Evolutionary conservation across 768 basidiomycete species (phyloP).

Genomic region (Hydnomerulius pinastri): DNA sequence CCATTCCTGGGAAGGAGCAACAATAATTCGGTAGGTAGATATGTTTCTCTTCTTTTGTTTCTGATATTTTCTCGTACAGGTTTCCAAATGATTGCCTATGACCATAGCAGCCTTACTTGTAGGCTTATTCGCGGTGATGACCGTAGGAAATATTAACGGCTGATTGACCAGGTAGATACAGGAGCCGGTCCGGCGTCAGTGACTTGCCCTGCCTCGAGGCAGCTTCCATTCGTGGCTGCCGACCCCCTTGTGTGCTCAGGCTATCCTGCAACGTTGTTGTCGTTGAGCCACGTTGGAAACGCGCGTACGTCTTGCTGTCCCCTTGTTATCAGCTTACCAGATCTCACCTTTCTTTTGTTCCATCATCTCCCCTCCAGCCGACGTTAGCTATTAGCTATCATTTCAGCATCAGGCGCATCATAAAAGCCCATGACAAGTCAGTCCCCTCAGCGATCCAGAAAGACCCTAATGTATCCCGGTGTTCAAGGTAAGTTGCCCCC

Average conservation of each 20-base stretch:
- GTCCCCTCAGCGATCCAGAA: constrained; percentile 60
- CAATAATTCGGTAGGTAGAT: not conserved
- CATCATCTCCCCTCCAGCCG: constrained; percentile 23
- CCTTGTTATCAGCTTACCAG: constrained; percentile 32
- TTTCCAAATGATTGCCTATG: too few relatives aligned
- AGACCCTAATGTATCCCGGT: constrained; percentile 47
- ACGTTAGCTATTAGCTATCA: constrained; percentile 14
- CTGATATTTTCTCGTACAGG: constrained; percentile 1
- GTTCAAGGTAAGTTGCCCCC: constrained; percentile 48
- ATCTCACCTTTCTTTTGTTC: constrained; percentile 36
- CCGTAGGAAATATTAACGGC: constrained; percentile 7
- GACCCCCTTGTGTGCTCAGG: constrained; percentile 55
- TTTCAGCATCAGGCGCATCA: constrained; percentile 19
- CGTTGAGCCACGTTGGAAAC: constrained; percentile 64
- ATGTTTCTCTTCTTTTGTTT: not conserved
- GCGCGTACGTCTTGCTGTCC: constrained; percentile 40
- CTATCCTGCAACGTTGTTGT: constrained; percentile 43
- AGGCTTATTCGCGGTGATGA: constrained; percentile 8
- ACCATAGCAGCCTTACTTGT: too few relatives aligned
- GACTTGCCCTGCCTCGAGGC: constrained; percentile 37
- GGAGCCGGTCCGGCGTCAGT: constrained; percentile 12
- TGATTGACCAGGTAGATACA: constrained; percentile 6
- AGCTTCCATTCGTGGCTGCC: constrained; percentile 58
- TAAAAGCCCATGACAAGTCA: constrained; percentile 54
- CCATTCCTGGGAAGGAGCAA: not conserved